Base-by-base conservation (phyloP, 176 grass and related monocot species). In the Tillandsia fasciculata region DNA sequence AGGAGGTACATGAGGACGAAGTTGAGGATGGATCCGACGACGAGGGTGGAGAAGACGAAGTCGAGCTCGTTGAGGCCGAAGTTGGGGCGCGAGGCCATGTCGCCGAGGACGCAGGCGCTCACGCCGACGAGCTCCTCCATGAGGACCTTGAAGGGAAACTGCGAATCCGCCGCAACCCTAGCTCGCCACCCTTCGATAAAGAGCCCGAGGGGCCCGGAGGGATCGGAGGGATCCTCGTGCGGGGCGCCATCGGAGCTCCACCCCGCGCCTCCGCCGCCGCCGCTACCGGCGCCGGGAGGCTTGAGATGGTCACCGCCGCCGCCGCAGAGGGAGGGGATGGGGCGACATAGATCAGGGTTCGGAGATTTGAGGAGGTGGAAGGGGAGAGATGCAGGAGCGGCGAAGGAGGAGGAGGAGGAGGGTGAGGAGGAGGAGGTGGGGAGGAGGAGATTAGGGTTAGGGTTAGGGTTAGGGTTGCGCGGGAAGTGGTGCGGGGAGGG, bases 1-100 rank as follows among this genome's bases (percentile, higher is more conserved):
- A 94, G 80, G 71, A 89, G 81, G 80, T 94, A 94, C 90, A 94
- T 94, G 78, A 94, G 80, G 52, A 89, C 83, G 83, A 94, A 94
- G 74, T 94, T 94, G 53, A 94, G 77, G 73, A 94, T 94, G 54
- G 90, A 94, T 84, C 90, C 90, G 47, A 94, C 90, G 81, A 94
- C 86, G 63, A 94, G 81, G 53, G 90, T 94, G 72, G 86, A 94
- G 81, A 94, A 94, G 70, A 94, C 90, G 75, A 94, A 87, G 70
- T 94, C 90, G 77, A 94, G 77, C 73, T 89, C 90, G 78, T 94
- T 89, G 70, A 94, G 81, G 18, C 90, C 90, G 64, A 94, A 94
- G 82, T 94, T 94, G 10, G 86, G 90, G 68, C 90, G 80, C 15
- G 86, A 87, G 5, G 86, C 83, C 90, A 94, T 94, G 81, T 94